Base-by-base conservation (phyloP, 1,284 basidiomycete species). In the Moesziomyces globuligerus region DNA sequence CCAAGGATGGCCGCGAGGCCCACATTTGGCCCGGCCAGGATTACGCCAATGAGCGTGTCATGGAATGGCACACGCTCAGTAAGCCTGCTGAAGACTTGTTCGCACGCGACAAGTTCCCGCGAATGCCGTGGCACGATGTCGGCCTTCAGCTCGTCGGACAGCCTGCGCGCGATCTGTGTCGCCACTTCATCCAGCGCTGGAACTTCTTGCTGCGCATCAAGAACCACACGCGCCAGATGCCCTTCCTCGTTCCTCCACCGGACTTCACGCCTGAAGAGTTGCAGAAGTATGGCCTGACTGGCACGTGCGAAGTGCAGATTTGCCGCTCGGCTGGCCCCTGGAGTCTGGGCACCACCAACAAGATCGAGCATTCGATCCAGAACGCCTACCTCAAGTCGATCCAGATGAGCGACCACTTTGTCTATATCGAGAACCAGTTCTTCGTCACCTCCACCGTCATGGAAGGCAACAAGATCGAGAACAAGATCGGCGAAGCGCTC, bases 101-200 rank as follows among this genome's bases (percentile, higher is more conserved):
- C 77, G 92, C 97, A 76, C 88, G 96, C 39, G 84, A 86, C 7
- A 94, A 90, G 81, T 87, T 92, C 24, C 92, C 95, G 1, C 87
- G 96, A 25, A 98, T 98, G 93, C 94, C 96, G 23, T 99, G 95
- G 95, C 96, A 99, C 83, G 96, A 99, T 80, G 91, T 96, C 23
- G 92, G 90, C 0, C 86, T 98, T 84, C 96, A 98, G 83, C 88
- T 98, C 25, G 90, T 98, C 17, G 96, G 96, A 3, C 94, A 97
- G 81, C 96, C 96, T 24, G 93, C 95, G 18, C 87, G 96, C 26
- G 96, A 99, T 83, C 84, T 98, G 8, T 92, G 91, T 61, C 88
- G 96, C 37, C 96, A 99, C 84, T 99, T 99, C 76, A 89, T 93
- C 25, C 92, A 98, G 83, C 87, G 94, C 87, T 92, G 79, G 79